Evolutionary conservation across 2,329 filamentous ascomycete genomes (phyloP).

Genomic region (Aspergillus arachidicola): DNA sequence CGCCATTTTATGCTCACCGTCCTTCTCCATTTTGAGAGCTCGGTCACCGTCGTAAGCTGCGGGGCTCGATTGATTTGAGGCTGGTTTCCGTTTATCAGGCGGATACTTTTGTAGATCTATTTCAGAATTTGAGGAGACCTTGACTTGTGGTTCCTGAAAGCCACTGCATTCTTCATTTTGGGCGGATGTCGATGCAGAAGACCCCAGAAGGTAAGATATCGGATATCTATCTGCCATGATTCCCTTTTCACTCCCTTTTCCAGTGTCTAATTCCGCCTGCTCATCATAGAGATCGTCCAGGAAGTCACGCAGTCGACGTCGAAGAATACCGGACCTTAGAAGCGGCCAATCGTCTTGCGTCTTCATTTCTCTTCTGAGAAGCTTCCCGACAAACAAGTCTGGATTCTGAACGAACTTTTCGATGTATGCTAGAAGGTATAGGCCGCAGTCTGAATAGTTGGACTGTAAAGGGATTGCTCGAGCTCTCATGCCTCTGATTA

Average conservation of each 20-base stretch:
- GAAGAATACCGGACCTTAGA: conserved; percentile 60
- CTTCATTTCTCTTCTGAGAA: conserved; percentile 68
- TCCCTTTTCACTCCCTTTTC: conserved; percentile 43
- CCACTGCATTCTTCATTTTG: neutral
- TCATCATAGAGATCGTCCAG: conserved; percentile 65
- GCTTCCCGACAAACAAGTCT: conserved; percentile 65
- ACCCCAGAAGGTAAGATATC: conserved; percentile 36
- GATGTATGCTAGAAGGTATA: conserved; percentile 83
- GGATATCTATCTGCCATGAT: conserved; percentile 32
- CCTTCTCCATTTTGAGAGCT: neutral
- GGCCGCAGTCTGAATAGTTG: conserved; percentile 86
- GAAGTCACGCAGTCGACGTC: conserved; percentile 65
- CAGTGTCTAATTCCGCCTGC: conserved; percentile 48
- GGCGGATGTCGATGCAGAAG: conserved; percentile 1
- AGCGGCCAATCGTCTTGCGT: conserved; percentile 57
- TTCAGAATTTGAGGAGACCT: neutral
- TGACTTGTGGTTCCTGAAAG: neutral
- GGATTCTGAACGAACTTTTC: conserved; percentile 79
- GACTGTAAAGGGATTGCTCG: conserved; percentile 75
- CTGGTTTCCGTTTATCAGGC: neutral
- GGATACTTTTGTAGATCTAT: neutral
- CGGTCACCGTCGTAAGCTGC: neutral
- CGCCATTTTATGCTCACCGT: neutral
- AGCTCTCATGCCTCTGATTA: conserved; percentile 67
- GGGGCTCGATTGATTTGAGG: neutral